Base-by-base conservation (phyloP, 768 basidiomycete genomes). In the Suillus placidus region DNA sequence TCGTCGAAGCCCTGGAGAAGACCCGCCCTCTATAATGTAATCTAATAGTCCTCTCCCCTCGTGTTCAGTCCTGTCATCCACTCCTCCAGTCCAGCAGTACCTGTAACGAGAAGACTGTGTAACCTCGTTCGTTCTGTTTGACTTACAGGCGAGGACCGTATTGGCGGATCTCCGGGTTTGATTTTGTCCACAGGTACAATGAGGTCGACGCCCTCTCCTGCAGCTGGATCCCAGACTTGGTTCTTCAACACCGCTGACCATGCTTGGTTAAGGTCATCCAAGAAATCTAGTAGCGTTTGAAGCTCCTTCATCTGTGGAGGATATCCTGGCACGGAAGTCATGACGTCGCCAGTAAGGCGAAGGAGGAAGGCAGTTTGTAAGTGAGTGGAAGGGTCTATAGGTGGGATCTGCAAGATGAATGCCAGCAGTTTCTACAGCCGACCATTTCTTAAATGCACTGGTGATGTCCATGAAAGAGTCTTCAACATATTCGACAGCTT, bases 381-480 rank as follows among this genome's bases (percentile, higher is more conserved):
- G 16, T 86, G 78, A 5, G 88, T 85, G 3, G 91, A 92, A 0
- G 90, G 88, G 66, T 87, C 86, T 18, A 90, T 74, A 14, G 92
- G 91, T 0, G 91, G 92, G 58, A 93, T 90, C 71, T 88, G 91
- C 23, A 93, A 79, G 49, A 92, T 82, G 56, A 94, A 72, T 0
- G 84, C 80, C 13, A 93, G 77, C 23, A 93, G 77, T 56, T 77
- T 78, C 26, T 84, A 30, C n/a, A 38, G 77, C 87, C 49, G 65
- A 92, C 91, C 92, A 86, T 78, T 91, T 93, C 77, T 89, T 92
- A 78, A 82, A 90, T 35, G 85, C 84, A 23, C 89, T 79, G n/a
- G 84, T 90, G 34, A 92, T 77, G 18, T 88, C 82, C 26, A 92
- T 78, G 68, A 92, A 87, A 63, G 81, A 74, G 23, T 85, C 85